Evolutionary conservation across 73 alveolate species (phyloP), one percentile per base, ranked within the genome.

Genomic region (Paraurostyla sp.): DNA sequence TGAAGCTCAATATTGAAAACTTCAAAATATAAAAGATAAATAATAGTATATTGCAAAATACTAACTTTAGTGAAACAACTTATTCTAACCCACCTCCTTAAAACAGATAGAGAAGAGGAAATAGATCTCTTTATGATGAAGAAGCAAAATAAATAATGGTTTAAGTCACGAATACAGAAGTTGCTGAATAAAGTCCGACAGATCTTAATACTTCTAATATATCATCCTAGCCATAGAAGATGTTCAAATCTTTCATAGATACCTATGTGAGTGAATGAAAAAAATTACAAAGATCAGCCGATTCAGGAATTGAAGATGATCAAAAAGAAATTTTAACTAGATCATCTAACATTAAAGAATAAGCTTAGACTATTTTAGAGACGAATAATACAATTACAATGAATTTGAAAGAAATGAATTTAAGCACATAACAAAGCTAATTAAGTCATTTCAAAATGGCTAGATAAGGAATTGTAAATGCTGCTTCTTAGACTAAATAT

Each of bases 181-280:
- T 4, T 4, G 4, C 69, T 54, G 69, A 54, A 4, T 7, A 9
- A 54, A 25, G 49, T 25, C 43, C 51, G 22, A 7, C 27, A 20
- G 76, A 30, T 6, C 23, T 65, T 18, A 65, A 65, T 65, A 65
- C 58, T 11, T 38, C 60, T 38, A 65, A 65, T 40, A 65, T 65
- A 9, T 65, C 82, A 6, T 65, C 35, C 7, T 35, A 65, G 82
- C 82, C 82, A 38, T 18, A 25, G 9, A 65, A 65, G 58, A 33
- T 65, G 7, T 73, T 73, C 86, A 73, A 73, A 35, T 73, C 86
- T 4, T 73, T 73, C 38, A 73, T 73, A 20, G 86, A 73, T 73
- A 73, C 86, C 41, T 73, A 48, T 73, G 86, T 73, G 15, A 73
- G 86, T 30, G 86, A 73, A 48, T 6, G 71, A 9, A 73, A 73